These are phyloP conservation scores for Curvularia hawaiiensis DNA, from an alignment of 2,329 filamentous ascomycete species.

Conservation along the genomic window DNA sequence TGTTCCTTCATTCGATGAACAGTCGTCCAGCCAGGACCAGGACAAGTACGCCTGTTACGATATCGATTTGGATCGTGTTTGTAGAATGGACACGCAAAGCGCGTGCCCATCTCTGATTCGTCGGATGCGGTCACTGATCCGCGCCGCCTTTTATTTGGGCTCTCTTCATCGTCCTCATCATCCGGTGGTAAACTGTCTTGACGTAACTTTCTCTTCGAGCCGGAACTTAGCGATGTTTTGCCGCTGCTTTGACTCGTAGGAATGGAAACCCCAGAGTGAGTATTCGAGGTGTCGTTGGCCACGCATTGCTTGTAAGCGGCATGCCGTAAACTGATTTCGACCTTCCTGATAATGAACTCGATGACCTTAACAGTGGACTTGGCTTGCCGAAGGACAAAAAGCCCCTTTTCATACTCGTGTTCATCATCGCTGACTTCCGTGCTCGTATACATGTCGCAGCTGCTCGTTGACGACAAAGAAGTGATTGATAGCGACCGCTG, in stretches of 20 bases:
- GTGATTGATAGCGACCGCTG: constrained; percentile 33
- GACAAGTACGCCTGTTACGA: constrained; percentile 44
- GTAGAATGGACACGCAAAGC: constrained; percentile 50
- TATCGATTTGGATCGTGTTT: constrained; percentile 49
- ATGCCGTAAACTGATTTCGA: constrained; percentile 34
- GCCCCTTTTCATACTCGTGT: constrained; percentile 8
- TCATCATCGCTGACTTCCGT: constrained; percentile 37
- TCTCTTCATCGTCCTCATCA: constrained; percentile 32
- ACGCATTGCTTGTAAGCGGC: constrained; percentile 34
- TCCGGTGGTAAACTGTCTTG: constrained; percentile 25
- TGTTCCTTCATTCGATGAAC: constrained; percentile 53
- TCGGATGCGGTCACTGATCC: constrained; percentile 32
- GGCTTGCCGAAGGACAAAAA: constrained; percentile 10
- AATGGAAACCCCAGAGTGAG: background rate
- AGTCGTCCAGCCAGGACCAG: constrained; percentile 47
- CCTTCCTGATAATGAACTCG: constrained; percentile 36
- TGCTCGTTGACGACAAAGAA: constrained; percentile 36
- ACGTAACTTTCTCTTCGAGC: constrained; percentile 32
- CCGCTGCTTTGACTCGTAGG: constrained; percentile 16
- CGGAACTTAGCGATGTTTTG: constrained; percentile 21
- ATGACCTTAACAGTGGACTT: constrained; percentile 32
- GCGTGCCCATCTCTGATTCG: constrained; percentile 31
- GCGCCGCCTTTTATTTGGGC: constrained; percentile 32
- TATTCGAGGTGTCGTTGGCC: constrained; percentile 16
- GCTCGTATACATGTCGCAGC: constrained; percentile 37